Evolutionary conservation across 2,329 filamentous ascomycete species (phyloP), one percentile per base, ranked within the genome.

Genomic region (Fusarium anguioides): DNA sequence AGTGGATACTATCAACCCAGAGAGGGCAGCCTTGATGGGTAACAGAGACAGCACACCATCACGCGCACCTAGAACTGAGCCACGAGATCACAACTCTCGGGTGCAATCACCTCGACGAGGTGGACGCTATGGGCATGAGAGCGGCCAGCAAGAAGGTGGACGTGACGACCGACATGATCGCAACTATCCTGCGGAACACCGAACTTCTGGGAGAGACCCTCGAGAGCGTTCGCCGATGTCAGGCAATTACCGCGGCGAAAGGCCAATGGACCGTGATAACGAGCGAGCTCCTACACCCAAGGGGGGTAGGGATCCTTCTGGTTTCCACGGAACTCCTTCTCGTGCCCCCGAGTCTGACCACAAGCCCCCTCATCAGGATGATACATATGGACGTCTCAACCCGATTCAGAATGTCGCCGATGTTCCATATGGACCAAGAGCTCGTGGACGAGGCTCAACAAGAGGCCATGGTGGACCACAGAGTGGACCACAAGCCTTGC

Each of bases 381-480:
- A 86, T 17, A 87, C 86, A 55, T 89, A 89, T 69, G 88, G 88
- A 26, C 85, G 88, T 4, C 79, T 90, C 45, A 89, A 87, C 63
- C 78, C 83, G 3, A 81, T 84, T 47, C 79, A 82, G 46, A 79
- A 81, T 23, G 75, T 81, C 29, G 71, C 81, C 75, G 75, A 80
- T 24, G 82, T 84, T 37, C 87, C 87, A 5, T 83, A 84, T n/a
- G 87, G 86, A 3, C 86, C 87, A 17, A 82, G 83, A 48, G 84
- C 81, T 66, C 84, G 81, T 70, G 85, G 81, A 58, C 80, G 78
- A 60, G 81, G 78, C 68, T 76, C 77, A 42, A 73, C 76, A 41
- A 80, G 83, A 71, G 75, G 78, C 23, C 70, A 77, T 66, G 72
- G 75, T 46, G 60, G 73, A 29, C 62, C 74, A 60, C 80, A 79